A percentile compares a stretch with the other conserved stretches of the same genome.
These are phyloP conservation scores for Phyllostachys edulis DNA, from an alignment of 176 grass and related monocot genomes.

Conservation along the genomic window DNA sequence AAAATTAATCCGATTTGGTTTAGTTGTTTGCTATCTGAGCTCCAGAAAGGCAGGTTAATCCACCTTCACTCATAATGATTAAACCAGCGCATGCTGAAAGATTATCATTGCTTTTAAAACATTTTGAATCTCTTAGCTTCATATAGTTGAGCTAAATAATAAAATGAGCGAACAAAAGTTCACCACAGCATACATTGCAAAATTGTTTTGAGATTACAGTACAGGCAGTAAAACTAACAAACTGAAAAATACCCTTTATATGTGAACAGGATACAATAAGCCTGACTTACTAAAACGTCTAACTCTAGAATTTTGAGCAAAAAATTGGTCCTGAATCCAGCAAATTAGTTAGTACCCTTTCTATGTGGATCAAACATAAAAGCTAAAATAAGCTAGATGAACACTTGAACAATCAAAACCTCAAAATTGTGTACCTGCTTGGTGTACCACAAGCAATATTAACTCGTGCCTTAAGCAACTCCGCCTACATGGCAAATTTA, in stretches of 20 bases:
- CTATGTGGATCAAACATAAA: background rate
- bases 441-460: slow-evolving; percentile 97
- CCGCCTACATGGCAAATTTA: slow-evolving; percentile 40
- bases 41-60: background rate
- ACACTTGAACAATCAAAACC: slow-evolving; percentile 29
- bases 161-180: background rate
- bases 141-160: background rate
- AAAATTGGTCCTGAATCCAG: background rate
- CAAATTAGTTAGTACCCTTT: slow-evolving; percentile 2
- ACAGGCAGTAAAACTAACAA: background rate
- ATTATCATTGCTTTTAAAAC: background rate
- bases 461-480: slow-evolving; percentile 65
- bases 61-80: background rate
- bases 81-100: background rate
- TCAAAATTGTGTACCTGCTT: slow-evolving; percentile 57
- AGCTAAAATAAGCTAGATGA: background rate
- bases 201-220: background rate
- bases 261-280: slow-evolving; percentile 12
- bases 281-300: background rate
- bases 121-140: background rate
- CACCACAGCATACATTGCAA: background rate
- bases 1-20: background rate
- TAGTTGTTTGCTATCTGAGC: background rate
- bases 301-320: background rate
- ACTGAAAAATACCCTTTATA: background rate